A percentile compares a stretch with the other conserved stretches of the same genome.
Conservation (phyloP, 2,329 filamentous ascomycete genomes). For the Talaromyces piceae region DNA sequence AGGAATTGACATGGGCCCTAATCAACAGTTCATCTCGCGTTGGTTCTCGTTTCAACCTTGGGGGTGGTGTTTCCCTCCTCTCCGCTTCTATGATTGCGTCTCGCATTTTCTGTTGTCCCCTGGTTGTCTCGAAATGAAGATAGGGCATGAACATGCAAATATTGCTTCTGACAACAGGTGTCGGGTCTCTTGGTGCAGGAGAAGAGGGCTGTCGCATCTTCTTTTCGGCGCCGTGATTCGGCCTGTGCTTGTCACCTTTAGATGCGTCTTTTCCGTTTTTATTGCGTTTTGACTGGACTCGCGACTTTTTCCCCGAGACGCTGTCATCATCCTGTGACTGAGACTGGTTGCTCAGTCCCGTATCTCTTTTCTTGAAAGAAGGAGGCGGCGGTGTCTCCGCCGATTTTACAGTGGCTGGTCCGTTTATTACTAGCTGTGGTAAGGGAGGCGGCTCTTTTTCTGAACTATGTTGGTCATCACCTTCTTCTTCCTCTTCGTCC, state of each 20-base stretch:
- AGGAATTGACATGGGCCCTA: conserved; percentile 29
- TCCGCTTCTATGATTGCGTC: conserved; percentile 41
- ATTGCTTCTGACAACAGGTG: conserved; percentile 12
- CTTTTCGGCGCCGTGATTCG: conserved; percentile 13
- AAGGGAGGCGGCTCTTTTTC: not conserved
- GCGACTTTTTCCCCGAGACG: conserved; percentile 22
- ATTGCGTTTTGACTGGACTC: conserved; percentile 20
- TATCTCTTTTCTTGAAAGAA: conserved; percentile 22
- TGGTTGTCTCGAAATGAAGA: conserved; percentile 56
- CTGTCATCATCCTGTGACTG: conserved; percentile 21
- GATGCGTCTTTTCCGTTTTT: conserved; percentile 17
- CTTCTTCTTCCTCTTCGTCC: conserved; percentile 24
- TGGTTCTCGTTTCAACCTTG: conserved; percentile 22
- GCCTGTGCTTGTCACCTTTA: conserved; percentile 24
- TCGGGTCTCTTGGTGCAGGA: not conserved
- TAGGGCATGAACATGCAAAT: conserved; percentile 53
- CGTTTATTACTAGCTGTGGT: conserved; percentile 18
- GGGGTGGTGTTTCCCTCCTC: conserved; percentile 14
- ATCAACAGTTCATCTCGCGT: conserved; percentile 30
- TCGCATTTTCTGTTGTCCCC: conserved; percentile 50
- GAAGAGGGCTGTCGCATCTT: conserved; percentile 10
- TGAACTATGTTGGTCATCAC: conserved; percentile 6
- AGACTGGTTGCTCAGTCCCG: conserved; percentile 21
- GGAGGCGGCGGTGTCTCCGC: conserved; percentile 3
- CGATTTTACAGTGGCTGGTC: conserved; percentile 10